A percentile compares a stretch with the other conserved stretches of the same genome.
phyloP scores from a whole-genome alignment of 1,139 yeast species.

The Debaryomyces singareniensis region DNA sequence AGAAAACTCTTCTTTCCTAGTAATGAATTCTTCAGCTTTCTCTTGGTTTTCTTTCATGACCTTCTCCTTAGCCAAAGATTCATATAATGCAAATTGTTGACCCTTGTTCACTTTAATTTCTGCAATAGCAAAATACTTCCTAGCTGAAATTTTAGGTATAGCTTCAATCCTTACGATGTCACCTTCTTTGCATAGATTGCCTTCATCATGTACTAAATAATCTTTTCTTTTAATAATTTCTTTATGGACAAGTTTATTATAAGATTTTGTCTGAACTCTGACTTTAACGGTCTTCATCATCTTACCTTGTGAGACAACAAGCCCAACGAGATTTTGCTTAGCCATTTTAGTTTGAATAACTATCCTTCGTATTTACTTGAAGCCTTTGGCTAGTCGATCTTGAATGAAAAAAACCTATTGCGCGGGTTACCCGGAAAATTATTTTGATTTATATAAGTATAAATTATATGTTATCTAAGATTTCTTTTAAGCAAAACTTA shows the following conservation, averaged over 20 bases:
- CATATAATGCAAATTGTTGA: constrained; percentile 82
- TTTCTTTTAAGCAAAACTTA: constrained; percentile 12
- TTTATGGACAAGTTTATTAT: constrained; percentile 67
- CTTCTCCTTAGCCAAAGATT: constrained; percentile 60
- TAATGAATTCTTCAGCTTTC: constrained; percentile 43
- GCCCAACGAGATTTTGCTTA: constrained; percentile 84
- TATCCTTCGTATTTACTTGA: not conserved
- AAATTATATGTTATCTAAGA: no score
- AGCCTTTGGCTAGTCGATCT: not conserved
- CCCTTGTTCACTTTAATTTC: constrained; percentile 87
- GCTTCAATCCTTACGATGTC: constrained; percentile 92
- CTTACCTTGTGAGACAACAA: constrained; percentile 91
- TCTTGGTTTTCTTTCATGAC: constrained; percentile 57
- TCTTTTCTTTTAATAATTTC: constrained; percentile 76
- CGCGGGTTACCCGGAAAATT: not conserved
- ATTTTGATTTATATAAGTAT: no score
- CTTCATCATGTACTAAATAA: constrained; percentile 90
- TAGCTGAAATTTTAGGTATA: constrained; percentile 76
- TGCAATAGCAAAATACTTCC: constrained; percentile 88
- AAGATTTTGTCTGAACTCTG: constrained; percentile 67
- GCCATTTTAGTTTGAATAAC: constrained; percentile 47
- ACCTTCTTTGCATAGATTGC: constrained; percentile 86
- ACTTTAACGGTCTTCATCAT: constrained; percentile 96
- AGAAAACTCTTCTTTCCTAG: constrained; percentile 36
- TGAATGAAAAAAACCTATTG: not conserved